phyloP scores from a whole-genome alignment of 2,329 filamentous ascomycete genomes.

The Colletotrichum limetticola region DNA sequence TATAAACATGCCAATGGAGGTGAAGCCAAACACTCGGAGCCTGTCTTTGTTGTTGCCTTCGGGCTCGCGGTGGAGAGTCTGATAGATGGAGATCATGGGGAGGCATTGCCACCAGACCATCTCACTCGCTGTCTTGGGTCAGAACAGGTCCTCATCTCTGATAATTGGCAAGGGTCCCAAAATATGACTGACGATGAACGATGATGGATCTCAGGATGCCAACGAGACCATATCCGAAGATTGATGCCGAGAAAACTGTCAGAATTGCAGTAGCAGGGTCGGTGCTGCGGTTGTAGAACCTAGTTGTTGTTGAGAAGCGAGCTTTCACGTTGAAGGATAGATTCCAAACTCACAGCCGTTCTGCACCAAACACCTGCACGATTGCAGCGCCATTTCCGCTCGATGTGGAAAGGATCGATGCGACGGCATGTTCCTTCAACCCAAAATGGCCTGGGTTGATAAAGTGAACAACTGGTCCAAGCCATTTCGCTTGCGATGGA shows the following conservation, averaged over 20 bases:
- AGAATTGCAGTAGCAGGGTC: constrained; percentile 29
- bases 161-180: neutral
- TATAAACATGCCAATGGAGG: constrained; percentile 34
- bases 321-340: too few species aligned
- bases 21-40: constrained; percentile 25
- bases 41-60: constrained; percentile 20
- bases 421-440: constrained; percentile 31
- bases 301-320: neutral
- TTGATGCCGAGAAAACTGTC: constrained; percentile 28
- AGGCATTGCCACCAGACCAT: constrained; percentile 36
- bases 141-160: neutral
- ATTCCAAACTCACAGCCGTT: constrained; percentile 16
- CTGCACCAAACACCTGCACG: constrained; percentile 30
- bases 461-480: constrained; percentile 29
- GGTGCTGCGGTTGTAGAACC: constrained; percentile 29
- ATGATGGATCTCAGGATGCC: constrained; percentile 25
- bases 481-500: constrained; percentile 30
- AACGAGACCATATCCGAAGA: constrained; percentile 29
- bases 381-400: constrained; percentile 32
- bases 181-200: constrained; percentile 19
- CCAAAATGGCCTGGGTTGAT: constrained; percentile 33
- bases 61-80: constrained; percentile 30
- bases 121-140: constrained; percentile 6
- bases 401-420: constrained; percentile 30
- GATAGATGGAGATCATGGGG: constrained; percentile 32